Base-by-base conservation (phyloP, 176 grass and related monocot species). In the Musa schizocarpa region DNA sequence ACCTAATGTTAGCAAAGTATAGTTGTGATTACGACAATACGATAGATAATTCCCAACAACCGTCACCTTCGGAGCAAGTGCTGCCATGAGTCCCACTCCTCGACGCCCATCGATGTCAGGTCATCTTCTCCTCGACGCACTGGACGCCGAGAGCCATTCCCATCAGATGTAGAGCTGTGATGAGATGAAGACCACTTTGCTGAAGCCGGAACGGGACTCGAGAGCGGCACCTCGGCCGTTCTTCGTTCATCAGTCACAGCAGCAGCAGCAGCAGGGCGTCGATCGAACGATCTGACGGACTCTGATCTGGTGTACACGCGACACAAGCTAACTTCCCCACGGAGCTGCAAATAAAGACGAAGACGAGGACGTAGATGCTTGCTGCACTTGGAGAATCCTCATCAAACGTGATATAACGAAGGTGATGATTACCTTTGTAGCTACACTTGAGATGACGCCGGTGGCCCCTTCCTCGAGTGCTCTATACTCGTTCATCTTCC, bases 401-500 rank as follows among this genome's bases (percentile, higher is more conserved):
- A 34, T 34, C 29, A 5, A 34, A 52, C 74, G 26, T 80, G 0
- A 56, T 23, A 77, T 55, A 65, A 49, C 1, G 29, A 34, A 54
- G 11, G 22, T 20, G 11, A 69, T 23, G 23, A 77, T 22, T 54
- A 77, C 21, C 54, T 12, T 58, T 63, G 14, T 12, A 21, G 9
- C 50, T 9, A 9, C 17, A 50, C 7, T 24, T 8, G 51, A 7
- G 53, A 5, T 52, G 50, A 12, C 4, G 43, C 9, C 20, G 8
- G 26, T 10, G 22, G 68, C 22, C 11, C 10, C 52, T 13, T 0
- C 73, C 54, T 13, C 81, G 76, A 64, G 22, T 34, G 81, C 79
- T 81, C 88, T 88, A 68, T 96, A 96, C 81, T 96, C 86, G 52
- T 96, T 96, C 88, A 96, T 91, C 88, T 96, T 96, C 92, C 92